Base-by-base conservation (phyloP, 78 protist species). In the Isochrysis galbana region DNA sequence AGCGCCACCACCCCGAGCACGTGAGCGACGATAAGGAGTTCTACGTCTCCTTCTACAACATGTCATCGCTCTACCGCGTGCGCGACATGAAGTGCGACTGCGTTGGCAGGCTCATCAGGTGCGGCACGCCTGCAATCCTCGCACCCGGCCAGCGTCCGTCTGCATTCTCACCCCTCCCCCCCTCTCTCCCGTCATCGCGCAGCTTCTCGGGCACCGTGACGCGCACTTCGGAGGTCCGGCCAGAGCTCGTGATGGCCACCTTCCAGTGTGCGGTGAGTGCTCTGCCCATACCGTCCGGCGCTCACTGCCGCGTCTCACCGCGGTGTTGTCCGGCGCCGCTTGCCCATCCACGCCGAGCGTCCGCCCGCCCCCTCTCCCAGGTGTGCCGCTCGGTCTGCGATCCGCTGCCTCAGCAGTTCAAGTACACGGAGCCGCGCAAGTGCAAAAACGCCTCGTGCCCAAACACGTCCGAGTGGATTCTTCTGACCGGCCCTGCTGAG, bases 191-290 rank as follows among this genome's bases (percentile, higher is more conserved):
- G n/a, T n/a, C 36, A 5, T 23, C 14, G 36, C 17, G 17, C 23
- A 44, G 89, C 42, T 82, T 99, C 39, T 36, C 88, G 2, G 99
- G 99, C 69, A 98, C 99, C 0, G 99, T 99, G 0, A 98, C 99
- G 41, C 97, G 99, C 67, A 94, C 99, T 2, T 70, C 98, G 4
- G 99, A 98, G 44, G 97, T 98, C 10, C 95, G 99, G 29, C 99
- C 99, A 0, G 99, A 99, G 95, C 97, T 99, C 2, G 25, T 17
- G 42, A 17, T 34, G 1, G 99, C 98, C 25, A 48, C 91, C 32
- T 99, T 99, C 91, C 0, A 3, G 54, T 99, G 99, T 94, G 23
- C 39, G 90, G 97, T 94, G 42, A n/a, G n/a, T n/a, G n/a, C n/a
- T n/a, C n/a, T n/a, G n/a, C n/a, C n/a, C n/a, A n/a, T n/a, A n/a